Percentiles rank a stretch among this genome's conserved stretches.
phyloP scores from a whole-genome alignment of 164 flowering plant genomes.

The Taxillus chinensis region DNA sequence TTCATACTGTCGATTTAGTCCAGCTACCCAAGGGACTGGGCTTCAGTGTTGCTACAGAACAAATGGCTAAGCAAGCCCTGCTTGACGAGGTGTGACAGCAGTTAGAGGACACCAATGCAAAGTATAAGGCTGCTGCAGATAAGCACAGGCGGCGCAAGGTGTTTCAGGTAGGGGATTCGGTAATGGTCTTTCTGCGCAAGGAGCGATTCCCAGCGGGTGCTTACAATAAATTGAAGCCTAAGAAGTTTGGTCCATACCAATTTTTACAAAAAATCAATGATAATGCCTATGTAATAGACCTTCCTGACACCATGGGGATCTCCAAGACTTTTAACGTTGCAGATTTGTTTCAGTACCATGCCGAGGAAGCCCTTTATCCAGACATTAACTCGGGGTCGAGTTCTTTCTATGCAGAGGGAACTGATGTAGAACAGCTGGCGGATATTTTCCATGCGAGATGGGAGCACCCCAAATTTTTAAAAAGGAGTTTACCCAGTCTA shows the following conservation, averaged over 20 bases:
- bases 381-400: not conserved
- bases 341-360: not conserved
- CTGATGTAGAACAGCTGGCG: not conserved
- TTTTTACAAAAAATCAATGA: not conserved
- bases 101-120: not conserved
- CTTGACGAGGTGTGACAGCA: not conserved
- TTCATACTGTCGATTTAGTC: not conserved
- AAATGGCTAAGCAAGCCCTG: conserved; percentile 1
- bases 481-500: too few species aligned
- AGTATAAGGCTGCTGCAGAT: not conserved
- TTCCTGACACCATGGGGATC: not conserved
- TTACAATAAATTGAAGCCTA: not conserved
- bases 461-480: too few species aligned
- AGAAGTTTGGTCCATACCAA: not conserved
- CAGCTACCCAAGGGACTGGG: not conserved
- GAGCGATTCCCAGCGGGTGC: not conserved
- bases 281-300: not conserved
- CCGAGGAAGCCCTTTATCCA: not conserved
- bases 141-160: not conserved
- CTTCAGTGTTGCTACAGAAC: not conserved
- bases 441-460: too few species aligned
- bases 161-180: not conserved
- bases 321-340: not conserved
- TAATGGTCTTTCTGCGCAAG: not conserved
- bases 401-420: not conserved